Percentiles rank a stretch among this genome's conserved stretches.
phyloP scores from a whole-genome alignment of 495 filamentous ascomycete genomes.

The Neurospora sp. region DNA sequence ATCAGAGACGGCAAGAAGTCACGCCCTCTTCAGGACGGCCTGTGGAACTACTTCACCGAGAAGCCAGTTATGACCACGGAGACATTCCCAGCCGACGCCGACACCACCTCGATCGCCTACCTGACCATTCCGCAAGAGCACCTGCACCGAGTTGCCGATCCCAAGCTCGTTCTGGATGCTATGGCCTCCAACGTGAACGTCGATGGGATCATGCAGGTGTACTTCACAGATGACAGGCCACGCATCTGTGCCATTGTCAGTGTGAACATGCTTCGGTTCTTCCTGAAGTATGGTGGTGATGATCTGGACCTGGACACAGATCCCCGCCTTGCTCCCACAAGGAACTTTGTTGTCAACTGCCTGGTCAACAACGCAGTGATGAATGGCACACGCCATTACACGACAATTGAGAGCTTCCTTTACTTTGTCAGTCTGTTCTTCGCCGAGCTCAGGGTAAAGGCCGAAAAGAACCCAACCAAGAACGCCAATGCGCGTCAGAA shows the following conservation, averaged over 20 bases:
- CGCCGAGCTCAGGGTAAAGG: background rate
- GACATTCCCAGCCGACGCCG: slow-evolving; percentile 10
- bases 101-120: slow-evolving; percentile 18
- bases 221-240: slow-evolving; percentile 8
- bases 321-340: background rate
- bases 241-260: slow-evolving; percentile 8
- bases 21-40: background rate
- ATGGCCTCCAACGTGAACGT: slow-evolving; percentile 8
- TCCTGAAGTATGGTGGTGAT: slow-evolving; percentile 6
- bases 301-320: background rate
- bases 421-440: background rate
- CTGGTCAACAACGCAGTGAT: background rate
- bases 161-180: background rate
- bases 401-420: background rate
- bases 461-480: background rate
- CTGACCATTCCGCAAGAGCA: slow-evolving; percentile 7
- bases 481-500: background rate
- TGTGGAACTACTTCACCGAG: slow-evolving; percentile 5
- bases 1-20: background rate
- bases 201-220: slow-evolving; percentile 14
- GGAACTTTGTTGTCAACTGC: background rate
- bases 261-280: slow-evolving; percentile 14
- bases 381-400: background rate
- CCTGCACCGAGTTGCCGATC: slow-evolving; percentile 2
- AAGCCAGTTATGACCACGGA: slow-evolving; percentile 4